Evolutionary conservation across 805 yeast species (phyloP).

Genomic region (Suhomyces sp.): DNA sequence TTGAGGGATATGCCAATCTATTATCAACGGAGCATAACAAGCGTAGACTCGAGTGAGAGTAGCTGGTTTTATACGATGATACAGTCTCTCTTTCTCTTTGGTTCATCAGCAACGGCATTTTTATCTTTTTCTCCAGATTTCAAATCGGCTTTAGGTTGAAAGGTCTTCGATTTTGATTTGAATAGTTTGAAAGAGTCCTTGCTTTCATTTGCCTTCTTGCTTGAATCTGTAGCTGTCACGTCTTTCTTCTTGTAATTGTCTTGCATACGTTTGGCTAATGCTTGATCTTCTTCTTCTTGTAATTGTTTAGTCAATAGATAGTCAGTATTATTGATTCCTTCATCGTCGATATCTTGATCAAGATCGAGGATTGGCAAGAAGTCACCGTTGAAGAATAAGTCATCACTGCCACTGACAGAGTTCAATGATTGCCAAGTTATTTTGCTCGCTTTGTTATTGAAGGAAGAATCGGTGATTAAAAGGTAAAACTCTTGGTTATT

Average conservation of each 20-base stretch:
- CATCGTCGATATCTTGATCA: constrained; percentile 11
- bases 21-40: too few relatives aligned
- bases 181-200: too few relatives aligned
- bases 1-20: too few relatives aligned
- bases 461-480: constrained; percentile 76
- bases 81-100: constrained; percentile 20
- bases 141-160: too few relatives aligned
- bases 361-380: constrained; percentile 49
- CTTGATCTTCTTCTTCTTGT: constrained; percentile 59
- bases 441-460: constrained; percentile 31
- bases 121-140: not conserved
- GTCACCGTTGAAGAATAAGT: constrained; percentile 64
- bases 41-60: too few relatives aligned
- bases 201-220: not conserved
- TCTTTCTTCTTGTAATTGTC: constrained; percentile 22
- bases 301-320: constrained; percentile 43
- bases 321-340: constrained; percentile 17
- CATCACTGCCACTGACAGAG: constrained; percentile 67
- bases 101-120: not conserved
- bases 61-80: constrained; percentile 18
- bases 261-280: constrained; percentile 48
- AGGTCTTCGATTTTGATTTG: too few relatives aligned
- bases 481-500: constrained; percentile 52
- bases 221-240: too few relatives aligned
- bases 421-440: constrained; percentile 82